Evolutionary conservation across 1,284 basidiomycete genomes (phyloP), one percentile per base, ranked within the genome.

Genomic region (Rhodotorula sp.): DNA sequence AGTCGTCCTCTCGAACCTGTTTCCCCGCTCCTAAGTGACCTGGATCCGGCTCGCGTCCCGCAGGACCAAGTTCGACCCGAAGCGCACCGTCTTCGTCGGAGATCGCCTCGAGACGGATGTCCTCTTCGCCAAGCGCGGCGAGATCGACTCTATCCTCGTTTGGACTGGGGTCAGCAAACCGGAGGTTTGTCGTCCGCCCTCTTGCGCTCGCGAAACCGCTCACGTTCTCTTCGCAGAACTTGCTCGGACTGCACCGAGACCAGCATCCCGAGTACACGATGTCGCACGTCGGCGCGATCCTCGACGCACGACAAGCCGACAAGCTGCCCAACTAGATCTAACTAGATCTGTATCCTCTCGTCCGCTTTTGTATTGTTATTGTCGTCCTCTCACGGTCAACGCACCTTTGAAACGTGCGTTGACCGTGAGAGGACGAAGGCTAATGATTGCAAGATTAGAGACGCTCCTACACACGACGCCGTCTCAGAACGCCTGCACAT

Each of bases 81-180:
- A 84, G 66, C 84, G 88, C 59, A 94, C 94, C 1, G 86, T 99
- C 78, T 96, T 99, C 90, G 85, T 98, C 53, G 95, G 95, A 51
- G 95, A 99, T 81, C 87, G 96, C 68, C 84, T 99, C 70, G 89
- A 92, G 77, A 99, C 96, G 2, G 96, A 99, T 81, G 93, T 96
- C 76, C 81, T 90, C 58, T 99, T 99, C 77, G 92, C 56, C 85
- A 91, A 79, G 86, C 86, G 86, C 58, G 92, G 92, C 39, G 90
- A 90, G 22, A 83, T 97, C 44, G 82, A 90, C 20, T 94, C 93
- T 1, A 83, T 98, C 62, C 86, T 98, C 46, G 95, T 98, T 60
- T 83, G 98, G 74, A 95, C 93, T 29, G 95, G 94, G 0, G 78
- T 80, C 44, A 74, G 72, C 19, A 77, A 74, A 49, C 67, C 70